Evolutionary conservation across 805 yeast species (phyloP).

Genomic region (Candida loeiensis): DNA sequence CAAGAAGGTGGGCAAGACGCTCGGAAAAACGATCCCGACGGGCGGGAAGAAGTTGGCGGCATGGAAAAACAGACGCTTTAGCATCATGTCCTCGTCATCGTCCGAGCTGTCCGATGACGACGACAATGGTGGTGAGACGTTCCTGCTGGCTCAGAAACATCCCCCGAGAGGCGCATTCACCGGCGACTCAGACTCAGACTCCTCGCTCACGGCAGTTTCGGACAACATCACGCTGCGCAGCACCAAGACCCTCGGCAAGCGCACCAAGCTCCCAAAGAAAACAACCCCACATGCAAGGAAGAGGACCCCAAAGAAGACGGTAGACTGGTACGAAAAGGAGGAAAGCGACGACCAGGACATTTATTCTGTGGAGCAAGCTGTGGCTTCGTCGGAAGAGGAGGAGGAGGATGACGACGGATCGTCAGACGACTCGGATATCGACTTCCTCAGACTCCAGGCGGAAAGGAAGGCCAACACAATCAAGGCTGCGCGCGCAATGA

Average conservation of each 20-base stretch:
- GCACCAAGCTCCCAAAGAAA: constrained; percentile 5
- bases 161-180: not conserved
- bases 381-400: constrained; percentile 3
- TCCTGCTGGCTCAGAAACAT: constrained; percentile 6
- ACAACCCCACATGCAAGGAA: constrained; percentile 14
- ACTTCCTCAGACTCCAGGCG: constrained; percentile 68
- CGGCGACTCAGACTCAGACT: constrained; percentile 29
- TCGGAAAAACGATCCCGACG: not conserved
- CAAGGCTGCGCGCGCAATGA: constrained; percentile 41
- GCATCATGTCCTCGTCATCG: constrained; percentile 30
- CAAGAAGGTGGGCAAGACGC: constrained; percentile 9
- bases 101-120: constrained; percentile 17
- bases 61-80: constrained; percentile 22
- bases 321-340: constrained; percentile 22
- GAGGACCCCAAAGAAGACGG: constrained; percentile 23
- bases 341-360: constrained; percentile 18
- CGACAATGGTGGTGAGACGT: constrained; percentile 1
- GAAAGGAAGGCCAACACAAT: constrained; percentile 57
- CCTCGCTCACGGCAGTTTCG: constrained; percentile 39
- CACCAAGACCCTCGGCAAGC: constrained; percentile 11
- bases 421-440: constrained; percentile 48
- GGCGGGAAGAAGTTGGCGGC: not conserved
- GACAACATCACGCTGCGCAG: constrained; percentile 20
- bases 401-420: constrained; percentile 6
- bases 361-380: not conserved